phyloP scores from a whole-genome alignment of 495 filamentous ascomycete genomes.

The Lophiostoma macrostomum region DNA sequence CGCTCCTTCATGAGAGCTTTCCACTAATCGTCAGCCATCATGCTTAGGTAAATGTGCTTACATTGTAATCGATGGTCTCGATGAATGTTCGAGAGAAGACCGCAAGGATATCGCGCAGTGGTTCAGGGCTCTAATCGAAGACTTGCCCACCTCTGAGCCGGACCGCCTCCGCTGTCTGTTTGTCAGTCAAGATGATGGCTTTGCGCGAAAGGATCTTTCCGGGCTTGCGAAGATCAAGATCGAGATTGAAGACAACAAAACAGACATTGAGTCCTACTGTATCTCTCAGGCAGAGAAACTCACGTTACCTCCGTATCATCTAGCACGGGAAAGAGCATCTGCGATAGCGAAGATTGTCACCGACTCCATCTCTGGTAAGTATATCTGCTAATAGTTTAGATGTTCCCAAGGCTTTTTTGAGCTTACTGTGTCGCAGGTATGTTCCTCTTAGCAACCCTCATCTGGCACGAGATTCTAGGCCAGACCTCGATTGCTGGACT shows the following conservation, averaged over 20 bases:
- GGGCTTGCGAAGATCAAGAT: slow-evolving; percentile 14
- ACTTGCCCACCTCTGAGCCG: background rate
- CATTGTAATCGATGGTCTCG: slow-evolving; percentile 26
- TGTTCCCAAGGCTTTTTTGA: too few relatives aligned
- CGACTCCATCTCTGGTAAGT: slow-evolving; percentile 1
- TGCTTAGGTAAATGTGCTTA: slow-evolving; percentile 17
- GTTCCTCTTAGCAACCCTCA: slow-evolving; percentile 49
- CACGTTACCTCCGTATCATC: background rate
- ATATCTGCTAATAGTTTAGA: background rate
- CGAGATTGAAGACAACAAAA: slow-evolving; percentile 36
- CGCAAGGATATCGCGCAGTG: slow-evolving; percentile 26
- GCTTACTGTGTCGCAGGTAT: slow-evolving; percentile 40
- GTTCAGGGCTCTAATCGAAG: slow-evolving; percentile 27
- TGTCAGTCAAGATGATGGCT: slow-evolving; percentile 42
- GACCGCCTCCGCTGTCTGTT: slow-evolving; percentile 39
- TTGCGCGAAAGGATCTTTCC: slow-evolving; percentile 8
- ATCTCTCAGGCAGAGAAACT: background rate
- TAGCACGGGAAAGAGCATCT: background rate
- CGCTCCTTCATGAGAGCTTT: too few relatives aligned
- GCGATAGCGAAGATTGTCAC: background rate
- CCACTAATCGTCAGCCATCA: too few relatives aligned
- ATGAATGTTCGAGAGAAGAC: slow-evolving; percentile 28
- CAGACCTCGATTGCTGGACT: slow-evolving; percentile 37
- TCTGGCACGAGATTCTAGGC: slow-evolving; percentile 41
- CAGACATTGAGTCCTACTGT: slow-evolving; percentile 4